Conservation (phyloP, 805 yeast species). For the Hemisphaericaspora nanyangensis region DNA sequence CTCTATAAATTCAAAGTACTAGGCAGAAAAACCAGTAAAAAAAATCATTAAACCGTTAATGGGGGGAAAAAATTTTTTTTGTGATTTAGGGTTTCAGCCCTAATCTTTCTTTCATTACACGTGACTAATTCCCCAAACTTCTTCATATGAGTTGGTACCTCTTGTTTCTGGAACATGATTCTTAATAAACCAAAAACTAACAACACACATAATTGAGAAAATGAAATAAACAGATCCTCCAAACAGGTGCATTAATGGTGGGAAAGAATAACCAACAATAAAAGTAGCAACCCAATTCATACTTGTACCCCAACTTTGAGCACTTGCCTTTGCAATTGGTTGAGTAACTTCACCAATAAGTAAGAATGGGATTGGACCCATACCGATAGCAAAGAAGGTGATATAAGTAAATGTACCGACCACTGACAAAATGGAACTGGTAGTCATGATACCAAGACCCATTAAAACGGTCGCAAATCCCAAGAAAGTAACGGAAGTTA, state of each 20-base stretch:
- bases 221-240: conserved; percentile 79
- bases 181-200: conserved; percentile 46
- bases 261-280: conserved; percentile 75
- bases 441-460: conserved; percentile 57
- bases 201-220: conserved; percentile 57
- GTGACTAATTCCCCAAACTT: conserved; percentile 53
- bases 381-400: conserved; percentile 82
- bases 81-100: conserved; percentile 2
- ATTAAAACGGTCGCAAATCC: conserved; percentile 59
- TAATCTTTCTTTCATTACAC: background rate
- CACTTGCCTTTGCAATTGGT: conserved; percentile 70
- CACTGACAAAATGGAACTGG: conserved; percentile 49
- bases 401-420: conserved; percentile 70
- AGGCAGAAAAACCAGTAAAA: no score
- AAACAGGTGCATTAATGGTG: conserved; percentile 55
- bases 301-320: conserved; percentile 90
- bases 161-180: conserved; percentile 70
- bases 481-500: conserved; percentile 67
- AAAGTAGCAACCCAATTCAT: conserved; percentile 92
- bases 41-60: no score
- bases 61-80: background rate
- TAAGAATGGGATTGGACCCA: conserved; percentile 95
- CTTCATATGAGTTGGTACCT: conserved; percentile 55
- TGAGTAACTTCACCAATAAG: conserved; percentile 88
- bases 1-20: no score